These are phyloP conservation scores for Pelargonium nanum DNA, from an alignment of 345 rosid genomes.

Conservation along the genomic window DNA sequence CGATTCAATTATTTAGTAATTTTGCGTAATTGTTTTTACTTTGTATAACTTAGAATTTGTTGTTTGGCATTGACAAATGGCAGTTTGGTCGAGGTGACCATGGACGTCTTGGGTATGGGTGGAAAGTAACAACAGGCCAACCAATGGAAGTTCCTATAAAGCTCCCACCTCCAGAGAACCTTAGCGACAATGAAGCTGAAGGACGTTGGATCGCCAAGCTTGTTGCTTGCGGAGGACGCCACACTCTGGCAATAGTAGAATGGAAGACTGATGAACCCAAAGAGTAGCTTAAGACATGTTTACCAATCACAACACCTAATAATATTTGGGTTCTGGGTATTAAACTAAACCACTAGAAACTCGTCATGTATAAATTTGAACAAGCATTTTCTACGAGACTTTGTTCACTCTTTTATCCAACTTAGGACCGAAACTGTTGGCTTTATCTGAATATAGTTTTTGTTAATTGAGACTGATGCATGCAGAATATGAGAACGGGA, in stretches of 20 bases:
- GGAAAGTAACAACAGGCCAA: slow-evolving; percentile 80
- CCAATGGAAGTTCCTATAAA: slow-evolving; percentile 77
- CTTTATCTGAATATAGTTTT: too few relatives aligned
- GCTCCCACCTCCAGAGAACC: slow-evolving; percentile 41
- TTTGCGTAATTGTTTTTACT: not conserved
- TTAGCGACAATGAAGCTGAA: slow-evolving; percentile 23
- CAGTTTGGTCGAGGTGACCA: slow-evolving; percentile 99
- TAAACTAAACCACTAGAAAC: too few relatives aligned
- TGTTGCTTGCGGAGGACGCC: slow-evolving; percentile 92
- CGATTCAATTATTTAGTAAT: not conserved
- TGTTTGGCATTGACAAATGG: slow-evolving; percentile 24
- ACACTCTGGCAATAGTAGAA: slow-evolving; percentile 73
- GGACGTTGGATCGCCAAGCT: slow-evolving; percentile 66
- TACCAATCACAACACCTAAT: too few relatives aligned
- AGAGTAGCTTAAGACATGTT: not conserved
- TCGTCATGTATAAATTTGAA: too few relatives aligned
- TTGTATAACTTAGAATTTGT: not conserved
- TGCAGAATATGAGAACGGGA: too few relatives aligned
- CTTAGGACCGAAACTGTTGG: too few relatives aligned
- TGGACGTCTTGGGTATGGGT: slow-evolving; percentile 88
- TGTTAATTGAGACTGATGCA: too few relatives aligned
- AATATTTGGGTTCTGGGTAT: too few relatives aligned
- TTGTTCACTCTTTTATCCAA: too few relatives aligned
- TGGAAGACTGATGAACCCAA: slow-evolving; percentile 32
- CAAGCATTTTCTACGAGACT: too few relatives aligned